Evolutionary conservation across 345 rosid genomes (phyloP), one percentile per base, ranked within the genome.

Genomic region (Erodium maritimum): DNA sequence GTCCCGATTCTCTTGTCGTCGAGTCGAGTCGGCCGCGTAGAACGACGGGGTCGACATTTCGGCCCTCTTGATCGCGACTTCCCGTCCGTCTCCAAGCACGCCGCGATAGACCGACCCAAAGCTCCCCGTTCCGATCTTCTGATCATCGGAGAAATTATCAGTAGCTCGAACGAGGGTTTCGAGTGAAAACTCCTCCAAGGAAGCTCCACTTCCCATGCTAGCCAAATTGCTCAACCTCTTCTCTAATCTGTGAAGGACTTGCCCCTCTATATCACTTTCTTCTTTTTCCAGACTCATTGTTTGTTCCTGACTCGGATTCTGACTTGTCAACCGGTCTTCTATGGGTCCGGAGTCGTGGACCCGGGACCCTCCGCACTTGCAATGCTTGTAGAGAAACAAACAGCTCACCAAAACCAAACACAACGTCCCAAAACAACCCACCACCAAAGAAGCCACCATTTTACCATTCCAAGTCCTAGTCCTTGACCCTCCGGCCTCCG

Each of bases 21-120:
- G 71, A 58, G 57, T 70, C 54, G 65, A 45, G 0, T 62, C 50
- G 1, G 73, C 75, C 8, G 59, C 60, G 42, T 42, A 20, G 0
- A 67, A 67, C 3, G 65, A 3, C 14, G 62, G 52, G 52, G 58
- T 67, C 16, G 69, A 74, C 17, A 3, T 29, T 57, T 83, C 93
- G 0, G 95, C 97, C 55, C 95, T 67, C 66, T 90, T 90, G 66
- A 90, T 69, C 0, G 97, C 97, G 2, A 90, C 82, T 19, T 80
- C 75, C 21, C 80, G 84, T 2, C 86, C 93, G 7, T 81, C 97
- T 1, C 67, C 74, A 37, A 90, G 56, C 22, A 61, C 64, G 1
- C 74, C 93, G 0, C 37, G 69, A 64, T 87, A 90, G 54, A 90
- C 95, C 0, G 82, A 77, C 7, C 97, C 95, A 17, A 87, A 90